Base-by-base conservation (phyloP, 208 protist genomes). In the Kentomonas sorsogonicus region DNA sequence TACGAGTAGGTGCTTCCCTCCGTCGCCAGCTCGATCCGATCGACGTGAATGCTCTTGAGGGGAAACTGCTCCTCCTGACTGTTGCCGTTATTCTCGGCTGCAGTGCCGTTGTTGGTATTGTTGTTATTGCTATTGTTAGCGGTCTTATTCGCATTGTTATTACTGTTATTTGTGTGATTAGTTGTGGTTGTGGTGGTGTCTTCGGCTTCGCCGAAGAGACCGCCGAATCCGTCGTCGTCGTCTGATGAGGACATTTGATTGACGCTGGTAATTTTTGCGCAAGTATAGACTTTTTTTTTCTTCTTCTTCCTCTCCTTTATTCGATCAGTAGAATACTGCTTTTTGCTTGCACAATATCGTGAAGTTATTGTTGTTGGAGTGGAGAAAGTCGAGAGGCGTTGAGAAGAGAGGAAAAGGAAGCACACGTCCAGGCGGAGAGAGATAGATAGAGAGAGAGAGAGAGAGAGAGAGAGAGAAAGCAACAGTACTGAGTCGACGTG, bases 1-100 rank as follows among this genome's bases (percentile, higher is more conserved):
- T 68, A 65, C 27, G 60, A 18, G 36, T 66, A 78, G n/a, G 82
- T 86, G 1, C 4, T 34, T 0, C 86, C 86, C 44, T 90, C 82
- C 4, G 26, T 13, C 20, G 58, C 47, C 29, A 88, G 51, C 26
- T 58, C 64, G 15, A 63, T 44, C 13, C 82, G 86, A 33, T 80
- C 59, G 18, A 88, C 62, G 26, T 61, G 38, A 53, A 87, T 53
- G 16, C 58, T 61, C 55, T 92, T 72, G 38, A 89, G 69, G 25
- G 81, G 78, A 53, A 77, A 87, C 53, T 68, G 60, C 18, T 66
- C 55, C 44, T 66, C 51, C 25, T 53, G n/a, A 6, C 34, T 39
- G 34, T 39, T 39, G 9, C 34, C 13, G 34, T 13, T 39, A 6
- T 13, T 39, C 13, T 6, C 34, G 34, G 34, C 34, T 16, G 34